Conservation (phyloP, 1,284 basidiomycete species). For the Austroboletus novae-zelandiae region DNA sequence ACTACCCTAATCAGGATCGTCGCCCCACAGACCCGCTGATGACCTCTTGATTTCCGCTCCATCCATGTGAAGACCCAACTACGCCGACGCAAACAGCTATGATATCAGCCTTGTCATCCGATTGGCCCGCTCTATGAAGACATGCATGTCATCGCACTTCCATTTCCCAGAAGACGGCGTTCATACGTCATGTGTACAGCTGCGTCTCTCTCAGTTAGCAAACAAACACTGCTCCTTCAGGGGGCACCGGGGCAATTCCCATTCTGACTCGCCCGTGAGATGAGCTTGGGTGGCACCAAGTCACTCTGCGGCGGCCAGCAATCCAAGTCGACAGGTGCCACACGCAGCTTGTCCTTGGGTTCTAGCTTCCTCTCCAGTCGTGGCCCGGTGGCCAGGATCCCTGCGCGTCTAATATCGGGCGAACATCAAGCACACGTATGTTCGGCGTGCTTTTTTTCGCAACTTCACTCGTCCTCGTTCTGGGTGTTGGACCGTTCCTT, state of each 20-base stretch:
- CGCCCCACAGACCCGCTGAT: conserved; percentile 3
- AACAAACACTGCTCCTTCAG: background rate
- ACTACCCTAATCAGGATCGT: conserved; percentile 28
- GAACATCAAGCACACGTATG: background rate
- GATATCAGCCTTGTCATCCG: background rate
- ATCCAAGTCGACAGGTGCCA: no score
- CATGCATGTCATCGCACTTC: conserved; percentile 4
- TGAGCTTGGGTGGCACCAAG: no score
- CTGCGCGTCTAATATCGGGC: no score
- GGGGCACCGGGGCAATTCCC: background rate
- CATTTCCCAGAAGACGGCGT: conserved; percentile 23
- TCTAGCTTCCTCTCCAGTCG: no score
- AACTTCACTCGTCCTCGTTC: background rate
- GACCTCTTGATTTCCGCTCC: background rate
- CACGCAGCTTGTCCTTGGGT: no score
- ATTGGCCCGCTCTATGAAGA: conserved; percentile 8
- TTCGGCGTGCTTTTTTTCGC: background rate
- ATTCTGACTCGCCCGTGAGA: background rate
- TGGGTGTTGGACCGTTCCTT: background rate
- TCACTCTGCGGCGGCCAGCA: no score
- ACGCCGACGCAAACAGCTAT: background rate
- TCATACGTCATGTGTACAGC: conserved; percentile 12
- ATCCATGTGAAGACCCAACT: background rate
- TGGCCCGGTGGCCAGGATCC: no score
- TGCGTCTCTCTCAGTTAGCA: background rate